Conservation (phyloP, 73 alveolate species). For the Paramecium octaurelia region DNA sequence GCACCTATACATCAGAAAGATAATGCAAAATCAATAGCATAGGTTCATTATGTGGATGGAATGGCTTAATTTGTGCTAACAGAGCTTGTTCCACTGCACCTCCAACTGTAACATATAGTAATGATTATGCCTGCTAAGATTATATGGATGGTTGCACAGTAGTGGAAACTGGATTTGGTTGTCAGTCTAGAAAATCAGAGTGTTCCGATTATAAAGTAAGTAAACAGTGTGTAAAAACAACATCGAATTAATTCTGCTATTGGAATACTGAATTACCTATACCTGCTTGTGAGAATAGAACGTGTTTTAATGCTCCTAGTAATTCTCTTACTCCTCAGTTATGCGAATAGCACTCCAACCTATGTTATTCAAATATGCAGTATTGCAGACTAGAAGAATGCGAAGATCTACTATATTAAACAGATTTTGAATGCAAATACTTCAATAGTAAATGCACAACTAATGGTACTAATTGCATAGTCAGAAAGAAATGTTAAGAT, state of each 20-base stretch:
- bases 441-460: neutral
- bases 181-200: neutral
- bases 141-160: conserved; percentile 29
- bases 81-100: conserved; percentile 5
- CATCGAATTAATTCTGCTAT: neutral
- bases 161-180: neutral
- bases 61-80: neutral
- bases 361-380: neutral
- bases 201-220: neutral
- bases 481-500: neutral
- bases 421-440: neutral
- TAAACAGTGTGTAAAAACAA: neutral
- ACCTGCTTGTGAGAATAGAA: neutral
- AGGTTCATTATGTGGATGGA: conserved; percentile 28
- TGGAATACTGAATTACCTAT: neutral
- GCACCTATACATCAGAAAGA: neutral
- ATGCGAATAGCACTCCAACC: neutral
- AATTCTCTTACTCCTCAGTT: neutral
- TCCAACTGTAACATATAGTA: neutral
- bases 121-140: neutral
- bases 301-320: neutral
- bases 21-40: neutral
- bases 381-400: conserved; percentile 21
- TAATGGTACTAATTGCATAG: neutral
- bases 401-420: neutral